Evolutionary conservation across 2,329 filamentous ascomycete genomes (phyloP).

Genomic region (Bipolaris bicolor): DNA sequence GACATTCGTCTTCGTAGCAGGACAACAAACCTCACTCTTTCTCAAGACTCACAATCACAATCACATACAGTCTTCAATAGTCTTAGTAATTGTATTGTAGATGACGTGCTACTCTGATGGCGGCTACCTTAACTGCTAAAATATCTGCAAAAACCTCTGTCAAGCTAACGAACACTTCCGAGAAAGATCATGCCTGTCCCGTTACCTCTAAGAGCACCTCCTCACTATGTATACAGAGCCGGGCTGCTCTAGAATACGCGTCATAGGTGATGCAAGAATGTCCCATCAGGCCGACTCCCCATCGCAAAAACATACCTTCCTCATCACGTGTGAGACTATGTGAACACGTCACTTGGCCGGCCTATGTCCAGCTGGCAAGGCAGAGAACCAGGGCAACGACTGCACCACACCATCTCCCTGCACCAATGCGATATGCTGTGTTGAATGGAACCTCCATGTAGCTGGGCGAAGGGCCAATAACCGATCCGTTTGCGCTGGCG

Average conservation of each 20-base stretch:
- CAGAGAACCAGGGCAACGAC: slow-evolving; percentile 37
- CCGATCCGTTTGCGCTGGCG: slow-evolving; percentile 30
- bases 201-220: slow-evolving; percentile 17
- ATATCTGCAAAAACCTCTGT: slow-evolving; percentile 37
- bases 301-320: slow-evolving; percentile 19
- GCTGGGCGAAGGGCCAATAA: slow-evolving; percentile 33
- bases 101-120: slow-evolving; percentile 33
- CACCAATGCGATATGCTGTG: slow-evolving; percentile 28
- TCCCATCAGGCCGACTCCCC: slow-evolving; percentile 18
- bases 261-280: slow-evolving; percentile 28
- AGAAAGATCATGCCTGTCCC: slow-evolving; percentile 27
- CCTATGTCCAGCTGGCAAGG: slow-evolving; percentile 37
- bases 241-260: slow-evolving; percentile 23
- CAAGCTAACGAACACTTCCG: slow-evolving; percentile 31
- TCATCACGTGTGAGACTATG: slow-evolving; percentile 11
- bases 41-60: too few relatives aligned
- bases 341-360: background rate
- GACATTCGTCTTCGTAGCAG: too few relatives aligned
- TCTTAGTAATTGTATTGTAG: slow-evolving; percentile 29
- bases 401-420: slow-evolving; percentile 32
- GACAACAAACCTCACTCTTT: background rate
- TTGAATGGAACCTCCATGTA: slow-evolving; percentile 34
- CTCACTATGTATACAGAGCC: slow-evolving; percentile 29
- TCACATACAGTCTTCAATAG: slow-evolving; percentile 10
- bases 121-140: slow-evolving; percentile 37